Base-by-base conservation (phyloP, 768 basidiomycete genomes). In the Guyanaporus albipodus region DNA sequence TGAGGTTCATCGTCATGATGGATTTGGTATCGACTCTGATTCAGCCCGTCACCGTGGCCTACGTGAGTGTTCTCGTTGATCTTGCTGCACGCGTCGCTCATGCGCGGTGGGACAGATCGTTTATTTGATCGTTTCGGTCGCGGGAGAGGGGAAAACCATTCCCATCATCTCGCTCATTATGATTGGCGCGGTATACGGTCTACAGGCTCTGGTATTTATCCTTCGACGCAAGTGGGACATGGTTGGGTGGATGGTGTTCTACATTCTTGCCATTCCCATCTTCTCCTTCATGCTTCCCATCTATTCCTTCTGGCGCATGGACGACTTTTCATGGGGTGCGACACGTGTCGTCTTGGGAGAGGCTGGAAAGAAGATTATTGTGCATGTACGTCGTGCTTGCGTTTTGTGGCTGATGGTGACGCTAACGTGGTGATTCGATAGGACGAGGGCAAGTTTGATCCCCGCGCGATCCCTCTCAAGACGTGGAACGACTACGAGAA, bases 381-480 rank as follows among this genome's bases (percentile, higher is more conserved):
- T 97, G 34, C 94, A 98, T 65, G 91, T 93, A 64, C 46, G 89
- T 74, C 0, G 22, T 21, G 31, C 29, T 39, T 1, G 6, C 31
- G 22, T 38, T 38, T 23, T 18, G 2, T n/a, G 27, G 23, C 42
- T 32, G 15, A 37, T n/a, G 24, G 49, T 21, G 55, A 36, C 48
- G 7, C 53, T 51, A 4, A 60, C 21, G 22, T 27, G 19, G 1
- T 8, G 28, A 38, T 50, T 33, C 21, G 35, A 43, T 49, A 93
- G 91, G 96, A 98, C 55, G 95, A 98, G 67, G 95, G 95, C 62
- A 93, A 93, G 67, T 99, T 97, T 42, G 94, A 99, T 69, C 90
- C 93, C 4, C 77, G 85, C 9, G 77, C 83, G 7, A 97, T 99
- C 55, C 95, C 95, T 8, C 76, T 97, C 55, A 97, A 97, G 71